Conservation (phyloP, 2,329 filamentous ascomycete species). For the Aspergillus unguis region DNA sequence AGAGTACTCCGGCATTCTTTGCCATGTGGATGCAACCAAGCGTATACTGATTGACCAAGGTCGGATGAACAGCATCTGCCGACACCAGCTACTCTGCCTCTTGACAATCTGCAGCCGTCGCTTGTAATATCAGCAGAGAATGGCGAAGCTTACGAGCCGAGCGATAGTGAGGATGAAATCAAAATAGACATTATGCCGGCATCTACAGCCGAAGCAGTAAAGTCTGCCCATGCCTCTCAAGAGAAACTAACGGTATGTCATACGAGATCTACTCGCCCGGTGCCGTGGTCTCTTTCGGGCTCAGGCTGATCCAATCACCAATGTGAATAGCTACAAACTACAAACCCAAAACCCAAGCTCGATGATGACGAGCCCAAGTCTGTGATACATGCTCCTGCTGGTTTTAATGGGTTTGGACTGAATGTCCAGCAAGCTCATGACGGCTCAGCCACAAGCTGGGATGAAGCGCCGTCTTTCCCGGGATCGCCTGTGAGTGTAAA, state of each 20-base stretch:
- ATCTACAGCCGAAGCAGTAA: neutral
- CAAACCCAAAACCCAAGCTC: slow-evolving; percentile 36
- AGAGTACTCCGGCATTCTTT: neutral
- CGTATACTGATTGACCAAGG: slow-evolving; percentile 8
- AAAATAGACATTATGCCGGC: neutral
- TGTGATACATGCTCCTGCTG: slow-evolving; percentile 85
- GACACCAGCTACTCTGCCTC: neutral
- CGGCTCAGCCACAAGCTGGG: slow-evolving; percentile 10
- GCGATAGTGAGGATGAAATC: neutral
- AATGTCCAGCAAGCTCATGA: slow-evolving; percentile 6
- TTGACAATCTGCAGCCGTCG: slow-evolving; percentile 5
- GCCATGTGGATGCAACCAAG: neutral
- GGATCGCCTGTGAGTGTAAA: slow-evolving; percentile 2
- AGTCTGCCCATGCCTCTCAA: slow-evolving; percentile 7
- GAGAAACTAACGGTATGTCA: slow-evolving; percentile 26
- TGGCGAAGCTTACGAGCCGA: neutral
- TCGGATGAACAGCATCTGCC: slow-evolving; percentile 5
- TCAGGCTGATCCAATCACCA: too few species aligned
- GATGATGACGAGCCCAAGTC: slow-evolving; percentile 74
- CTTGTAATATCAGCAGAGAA: slow-evolving; percentile 3
- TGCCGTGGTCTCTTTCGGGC: too few species aligned
- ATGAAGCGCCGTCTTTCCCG: slow-evolving; percentile 6
- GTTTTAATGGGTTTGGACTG: slow-evolving; percentile 69
- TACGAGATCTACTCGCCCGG: neutral
- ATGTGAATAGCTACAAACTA: slow-evolving; percentile 30